Evolutionary conservation across 768 basidiomycete genomes (phyloP).

Genomic region (Boletellus ananas): DNA sequence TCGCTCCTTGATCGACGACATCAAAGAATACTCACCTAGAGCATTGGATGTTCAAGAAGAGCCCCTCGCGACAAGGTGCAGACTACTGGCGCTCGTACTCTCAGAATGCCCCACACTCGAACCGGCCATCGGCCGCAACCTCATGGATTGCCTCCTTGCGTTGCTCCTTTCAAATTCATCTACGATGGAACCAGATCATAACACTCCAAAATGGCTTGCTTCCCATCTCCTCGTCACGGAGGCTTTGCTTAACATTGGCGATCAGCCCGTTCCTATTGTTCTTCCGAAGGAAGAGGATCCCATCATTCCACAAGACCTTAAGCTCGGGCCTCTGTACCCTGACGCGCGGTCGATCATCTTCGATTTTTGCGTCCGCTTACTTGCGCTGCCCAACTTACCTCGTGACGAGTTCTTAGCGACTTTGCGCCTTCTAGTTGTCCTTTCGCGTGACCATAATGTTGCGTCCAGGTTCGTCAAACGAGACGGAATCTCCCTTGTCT

Average conservation of each 20-base stretch:
- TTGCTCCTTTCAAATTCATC: constrained; percentile 57
- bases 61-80: constrained; percentile 75
- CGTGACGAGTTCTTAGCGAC: constrained; percentile 81
- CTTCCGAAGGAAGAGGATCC: constrained; percentile 71
- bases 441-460: constrained; percentile 68
- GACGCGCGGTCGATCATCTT: constrained; percentile 68
- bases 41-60: constrained; percentile 72
- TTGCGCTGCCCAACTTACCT: constrained; percentile 58
- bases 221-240: constrained; percentile 84
- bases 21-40: constrained; percentile 61
- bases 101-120: constrained; percentile 68
- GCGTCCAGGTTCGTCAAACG: constrained; percentile 66
- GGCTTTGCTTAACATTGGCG: constrained; percentile 70
- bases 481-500: constrained; percentile 59
- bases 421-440: constrained; percentile 76
- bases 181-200: constrained; percentile 49
- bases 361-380: constrained; percentile 70
- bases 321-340: constrained; percentile 56
- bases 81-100: constrained; percentile 79
- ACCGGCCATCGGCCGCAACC: constrained; percentile 47
- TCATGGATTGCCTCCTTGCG: constrained; percentile 68
- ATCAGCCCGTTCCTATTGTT: constrained; percentile 62
- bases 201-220: constrained; percentile 81
- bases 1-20: constrained; percentile 70
- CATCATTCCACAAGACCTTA: constrained; percentile 47